Conservation (phyloP, 2,329 filamentous ascomycete species). For the Chalaropsis thielavioides region DNA sequence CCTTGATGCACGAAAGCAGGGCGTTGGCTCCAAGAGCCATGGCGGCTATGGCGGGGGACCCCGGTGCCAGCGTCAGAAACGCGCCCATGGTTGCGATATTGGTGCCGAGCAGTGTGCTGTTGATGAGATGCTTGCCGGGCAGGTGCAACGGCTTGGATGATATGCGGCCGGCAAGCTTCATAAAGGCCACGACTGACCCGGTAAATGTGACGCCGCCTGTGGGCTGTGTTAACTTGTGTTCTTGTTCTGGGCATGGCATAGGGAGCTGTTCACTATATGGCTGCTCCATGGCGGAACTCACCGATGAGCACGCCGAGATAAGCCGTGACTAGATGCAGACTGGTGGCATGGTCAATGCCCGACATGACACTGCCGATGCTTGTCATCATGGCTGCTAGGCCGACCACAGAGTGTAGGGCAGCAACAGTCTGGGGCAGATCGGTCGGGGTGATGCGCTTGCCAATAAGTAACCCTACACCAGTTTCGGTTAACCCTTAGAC, state of each 20-base stretch:
- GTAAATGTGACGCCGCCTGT: conserved; percentile 73
- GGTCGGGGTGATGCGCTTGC: conserved; percentile 74
- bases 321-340: conserved; percentile 69
- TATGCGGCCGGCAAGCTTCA: conserved; percentile 75
- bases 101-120: conserved; percentile 55
- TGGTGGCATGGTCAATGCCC: conserved; percentile 54
- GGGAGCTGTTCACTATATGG: too few relatives aligned
- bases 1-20: conserved; percentile 66
- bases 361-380: conserved; percentile 77
- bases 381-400: conserved; percentile 74
- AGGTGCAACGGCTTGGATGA: conserved; percentile 60
- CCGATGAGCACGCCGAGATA: conserved; percentile 78
- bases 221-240: too few relatives aligned
- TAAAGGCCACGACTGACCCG: conserved; percentile 74
- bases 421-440: conserved; percentile 82
- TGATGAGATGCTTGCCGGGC: conserved; percentile 61
- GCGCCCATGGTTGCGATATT: conserved; percentile 74
- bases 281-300: conserved; percentile 21
- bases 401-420: conserved; percentile 78
- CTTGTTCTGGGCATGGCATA: too few relatives aligned
- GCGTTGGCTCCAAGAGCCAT: conserved; percentile 64
- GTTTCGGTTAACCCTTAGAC: conserved; percentile 13
- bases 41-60: conserved; percentile 63
- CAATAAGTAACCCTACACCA: conserved; percentile 51
- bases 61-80: conserved; percentile 69